These are phyloP conservation scores for Hortiboletus flavorubellus DNA, from an alignment of 768 basidiomycete genomes.

Conservation along the genomic window DNA sequence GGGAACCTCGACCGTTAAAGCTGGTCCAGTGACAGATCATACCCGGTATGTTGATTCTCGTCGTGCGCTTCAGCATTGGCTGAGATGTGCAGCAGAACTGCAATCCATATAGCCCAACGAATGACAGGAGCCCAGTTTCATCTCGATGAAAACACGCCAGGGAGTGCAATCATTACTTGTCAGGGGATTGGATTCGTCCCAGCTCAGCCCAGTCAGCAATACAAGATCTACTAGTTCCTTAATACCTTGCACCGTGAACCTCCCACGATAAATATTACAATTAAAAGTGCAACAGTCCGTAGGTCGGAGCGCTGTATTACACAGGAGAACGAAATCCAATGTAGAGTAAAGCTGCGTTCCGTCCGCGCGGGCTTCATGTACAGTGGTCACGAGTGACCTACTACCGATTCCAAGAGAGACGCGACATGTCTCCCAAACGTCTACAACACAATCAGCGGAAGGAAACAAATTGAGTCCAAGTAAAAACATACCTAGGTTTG, in stretches of 20 bases:
- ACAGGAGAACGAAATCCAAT: conserved; percentile 14
- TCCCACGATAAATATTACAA: conserved; percentile 20
- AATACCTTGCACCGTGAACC: conserved; percentile 1
- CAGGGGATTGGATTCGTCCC: conserved; percentile 60
- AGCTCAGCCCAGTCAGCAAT: neutral
- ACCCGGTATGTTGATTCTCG: conserved; percentile 46
- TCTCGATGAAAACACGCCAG: conserved; percentile 42
- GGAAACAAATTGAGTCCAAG: neutral
- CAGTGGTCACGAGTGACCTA: neutral
- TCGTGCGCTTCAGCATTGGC: neutral
- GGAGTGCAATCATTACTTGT: conserved; percentile 50
- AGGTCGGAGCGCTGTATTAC: conserved; percentile 21
- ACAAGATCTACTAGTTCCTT: neutral
- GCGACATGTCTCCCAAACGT: conserved; percentile 82
- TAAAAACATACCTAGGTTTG: conserved; percentile 70
- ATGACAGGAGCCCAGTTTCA: conserved; percentile 66
- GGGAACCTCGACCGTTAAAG: conserved; percentile 55
- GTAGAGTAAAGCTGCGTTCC: conserved; percentile 13
- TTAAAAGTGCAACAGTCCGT: conserved; percentile 16
- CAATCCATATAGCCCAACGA: conserved; percentile 70
- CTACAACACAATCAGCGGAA: conserved; percentile 34
- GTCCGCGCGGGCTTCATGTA: neutral
- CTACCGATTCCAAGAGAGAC: conserved; percentile 79
- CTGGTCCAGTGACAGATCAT: conserved; percentile 60
- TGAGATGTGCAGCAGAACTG: conserved; percentile 40